phyloP scores from a whole-genome alignment of 495 filamentous ascomycete species.

The Penicillium mononematosum region DNA sequence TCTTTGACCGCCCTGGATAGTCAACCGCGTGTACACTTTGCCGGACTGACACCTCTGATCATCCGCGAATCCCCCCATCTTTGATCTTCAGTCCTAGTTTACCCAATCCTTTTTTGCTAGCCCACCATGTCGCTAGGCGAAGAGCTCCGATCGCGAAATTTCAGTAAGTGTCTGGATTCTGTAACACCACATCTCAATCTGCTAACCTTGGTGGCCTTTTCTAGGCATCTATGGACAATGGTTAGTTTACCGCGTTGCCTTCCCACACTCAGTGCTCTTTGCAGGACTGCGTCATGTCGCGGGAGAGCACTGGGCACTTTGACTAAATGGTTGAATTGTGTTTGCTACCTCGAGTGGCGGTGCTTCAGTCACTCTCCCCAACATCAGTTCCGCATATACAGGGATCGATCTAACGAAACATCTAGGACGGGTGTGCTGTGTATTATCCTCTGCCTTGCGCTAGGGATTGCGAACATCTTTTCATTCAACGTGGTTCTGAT shows the following conservation, averaged over 20 bases:
- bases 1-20: slow-evolving; percentile 30
- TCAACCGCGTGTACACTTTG: slow-evolving; percentile 28
- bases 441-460: slow-evolving; percentile 92
- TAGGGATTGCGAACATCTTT: slow-evolving; percentile 92
- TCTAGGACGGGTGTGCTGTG: slow-evolving; percentile 88
- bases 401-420: slow-evolving; percentile 11
- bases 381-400: background rate
- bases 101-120: slow-evolving; percentile 7
- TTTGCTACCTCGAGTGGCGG: background rate
- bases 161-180: slow-evolving; percentile 66
- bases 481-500: slow-evolving; percentile 62
- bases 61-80: slow-evolving; percentile 5
- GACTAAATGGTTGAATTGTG: background rate
- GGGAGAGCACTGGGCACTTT: background rate
- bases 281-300: background rate
- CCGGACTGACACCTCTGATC: slow-evolving; percentile 10
- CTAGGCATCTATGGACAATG: slow-evolving; percentile 99
- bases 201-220: slow-evolving; percentile 33
- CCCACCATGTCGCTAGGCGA: slow-evolving; percentile 52
- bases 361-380: background rate
- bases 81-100: slow-evolving; percentile 9
- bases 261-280: background rate
- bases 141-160: slow-evolving; percentile 94
- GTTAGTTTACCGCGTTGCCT: slow-evolving; percentile 54
- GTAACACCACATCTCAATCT: slow-evolving; percentile 20